A percentile compares a stretch with the other conserved stretches of the same genome.
Evolutionary conservation across 768 basidiomycete species (phyloP).

Genomic region (Gymnopilus dilepis): DNA sequence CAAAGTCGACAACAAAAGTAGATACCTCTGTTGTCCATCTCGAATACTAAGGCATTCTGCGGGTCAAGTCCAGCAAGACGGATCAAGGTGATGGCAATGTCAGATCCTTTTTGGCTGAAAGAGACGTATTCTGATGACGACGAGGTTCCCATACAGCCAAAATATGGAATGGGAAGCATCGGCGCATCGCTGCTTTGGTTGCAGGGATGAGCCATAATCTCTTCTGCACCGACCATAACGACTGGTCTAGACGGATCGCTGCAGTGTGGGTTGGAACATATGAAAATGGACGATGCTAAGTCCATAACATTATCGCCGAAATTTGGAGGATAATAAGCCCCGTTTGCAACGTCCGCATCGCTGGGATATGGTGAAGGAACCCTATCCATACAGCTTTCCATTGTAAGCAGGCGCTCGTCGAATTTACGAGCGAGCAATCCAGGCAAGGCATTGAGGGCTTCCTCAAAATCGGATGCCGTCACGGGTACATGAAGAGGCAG

Average conservation of each 20-base stretch:
- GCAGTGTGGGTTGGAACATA: background rate
- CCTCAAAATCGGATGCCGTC: background rate
- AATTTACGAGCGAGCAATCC: background rate
- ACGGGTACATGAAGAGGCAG: background rate
- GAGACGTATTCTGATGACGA: background rate
- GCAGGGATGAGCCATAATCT: constrained; percentile 1
- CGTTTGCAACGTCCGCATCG: no score
- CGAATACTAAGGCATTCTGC: background rate
- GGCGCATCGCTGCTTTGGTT: no score
- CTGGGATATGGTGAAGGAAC: background rate
- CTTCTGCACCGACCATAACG: background rate
- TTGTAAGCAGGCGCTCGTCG: no score
- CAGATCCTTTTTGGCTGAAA: constrained; percentile 5
- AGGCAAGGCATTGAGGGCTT: constrained; percentile 8
- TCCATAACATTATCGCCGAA: background rate
- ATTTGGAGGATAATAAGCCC: no score
- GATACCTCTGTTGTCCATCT: constrained; percentile 19
- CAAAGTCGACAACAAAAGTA: constrained; percentile 16
- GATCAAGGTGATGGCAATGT: constrained; percentile 5
- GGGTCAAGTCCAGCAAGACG: constrained; percentile 12
- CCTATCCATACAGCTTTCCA: no score
- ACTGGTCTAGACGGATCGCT: background rate
- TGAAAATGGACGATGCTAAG: background rate
- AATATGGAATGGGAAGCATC: no score
- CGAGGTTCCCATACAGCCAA: no score